Evolutionary conservation across 2,329 filamentous ascomycete species (phyloP).

Genomic region (Penicillium sp.): DNA sequence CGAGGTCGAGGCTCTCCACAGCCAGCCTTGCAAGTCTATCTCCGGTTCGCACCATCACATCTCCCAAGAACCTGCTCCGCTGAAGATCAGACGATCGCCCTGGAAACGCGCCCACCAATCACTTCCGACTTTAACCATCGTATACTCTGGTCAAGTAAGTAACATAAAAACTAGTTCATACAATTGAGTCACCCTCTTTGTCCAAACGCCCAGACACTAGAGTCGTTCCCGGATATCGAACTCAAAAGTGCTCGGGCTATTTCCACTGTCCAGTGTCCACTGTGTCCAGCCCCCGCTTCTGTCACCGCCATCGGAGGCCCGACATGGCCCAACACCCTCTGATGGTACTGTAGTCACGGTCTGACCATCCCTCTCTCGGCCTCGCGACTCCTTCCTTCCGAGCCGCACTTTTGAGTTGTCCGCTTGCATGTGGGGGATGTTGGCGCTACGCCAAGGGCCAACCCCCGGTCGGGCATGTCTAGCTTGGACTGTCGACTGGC

Average conservation of each 20-base stretch:
- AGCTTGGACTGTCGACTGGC: neutral
- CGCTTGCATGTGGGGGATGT: slow-evolving; percentile 5
- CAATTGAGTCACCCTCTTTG: neutral
- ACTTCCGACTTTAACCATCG: no score
- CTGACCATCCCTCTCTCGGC: slow-evolving; percentile 21
- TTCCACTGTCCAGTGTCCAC: neutral
- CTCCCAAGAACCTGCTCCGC: neutral
- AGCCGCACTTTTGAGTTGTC: slow-evolving; percentile 22
- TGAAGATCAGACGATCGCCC: neutral
- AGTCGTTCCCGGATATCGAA: neutral
- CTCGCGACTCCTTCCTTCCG: slow-evolving; percentile 16
- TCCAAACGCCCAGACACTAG: neutral
- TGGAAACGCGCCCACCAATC: neutral
- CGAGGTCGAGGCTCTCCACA: neutral
- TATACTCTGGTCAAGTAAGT: no score
- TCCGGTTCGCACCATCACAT: neutral
- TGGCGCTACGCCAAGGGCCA: neutral
- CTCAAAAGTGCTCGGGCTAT: neutral
- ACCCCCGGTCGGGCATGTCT: slow-evolving; percentile 1
- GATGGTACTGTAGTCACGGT: neutral
- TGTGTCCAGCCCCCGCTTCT: slow-evolving; percentile 1
- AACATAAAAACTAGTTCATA: no score
- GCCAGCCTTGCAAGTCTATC: neutral
- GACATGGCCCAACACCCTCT: slow-evolving; percentile 11
- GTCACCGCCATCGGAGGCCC: slow-evolving; percentile 13